phyloP scores from a whole-genome alignment of 2,329 filamentous ascomycete species.

The Immersiporthe knoxdaviesiana region DNA sequence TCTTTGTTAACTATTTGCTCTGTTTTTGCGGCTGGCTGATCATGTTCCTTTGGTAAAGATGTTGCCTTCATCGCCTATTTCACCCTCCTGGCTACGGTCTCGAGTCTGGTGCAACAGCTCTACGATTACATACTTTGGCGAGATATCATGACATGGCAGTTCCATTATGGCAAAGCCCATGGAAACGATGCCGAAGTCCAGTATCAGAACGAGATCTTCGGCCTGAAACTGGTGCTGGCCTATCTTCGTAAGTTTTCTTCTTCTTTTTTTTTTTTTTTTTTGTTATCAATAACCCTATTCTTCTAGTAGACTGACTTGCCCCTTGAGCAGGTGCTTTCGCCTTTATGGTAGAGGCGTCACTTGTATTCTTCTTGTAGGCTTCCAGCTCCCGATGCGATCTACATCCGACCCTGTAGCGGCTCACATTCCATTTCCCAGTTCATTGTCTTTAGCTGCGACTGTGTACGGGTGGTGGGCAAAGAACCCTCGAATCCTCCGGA shows the following conservation, averaged over 20 bases:
- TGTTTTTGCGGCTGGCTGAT: neutral
- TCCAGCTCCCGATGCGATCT: neutral
- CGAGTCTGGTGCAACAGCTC: slow-evolving; percentile 23
- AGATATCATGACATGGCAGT: slow-evolving; percentile 24
- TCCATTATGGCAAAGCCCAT: slow-evolving; percentile 21
- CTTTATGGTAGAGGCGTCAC: slow-evolving; percentile 23
- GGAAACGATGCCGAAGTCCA: slow-evolving; percentile 23
- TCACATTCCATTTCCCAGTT: slow-evolving; percentile 10
- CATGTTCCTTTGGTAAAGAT: slow-evolving; percentile 6
- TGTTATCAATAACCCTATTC: neutral
- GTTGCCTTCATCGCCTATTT: slow-evolving; percentile 28
- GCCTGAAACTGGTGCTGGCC: slow-evolving; percentile 22
- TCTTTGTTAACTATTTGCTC: neutral
- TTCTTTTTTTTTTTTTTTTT: too few relatives aligned
- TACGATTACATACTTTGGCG: slow-evolving; percentile 26
- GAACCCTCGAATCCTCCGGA: slow-evolving; percentile 6
- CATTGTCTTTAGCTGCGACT: slow-evolving; percentile 24
- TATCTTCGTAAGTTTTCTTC: slow-evolving; percentile 27
- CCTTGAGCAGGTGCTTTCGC: slow-evolving; percentile 6
- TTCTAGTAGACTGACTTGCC: neutral
- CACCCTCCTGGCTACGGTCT: slow-evolving; percentile 23
- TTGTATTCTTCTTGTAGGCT: slow-evolving; percentile 27
- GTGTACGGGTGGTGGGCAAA: slow-evolving; percentile 28
- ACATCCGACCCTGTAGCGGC: neutral
- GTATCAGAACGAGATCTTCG: slow-evolving; percentile 26